Conservation (phyloP, 108 stramenopile species). For the Discostella stelligeroides region DNA sequence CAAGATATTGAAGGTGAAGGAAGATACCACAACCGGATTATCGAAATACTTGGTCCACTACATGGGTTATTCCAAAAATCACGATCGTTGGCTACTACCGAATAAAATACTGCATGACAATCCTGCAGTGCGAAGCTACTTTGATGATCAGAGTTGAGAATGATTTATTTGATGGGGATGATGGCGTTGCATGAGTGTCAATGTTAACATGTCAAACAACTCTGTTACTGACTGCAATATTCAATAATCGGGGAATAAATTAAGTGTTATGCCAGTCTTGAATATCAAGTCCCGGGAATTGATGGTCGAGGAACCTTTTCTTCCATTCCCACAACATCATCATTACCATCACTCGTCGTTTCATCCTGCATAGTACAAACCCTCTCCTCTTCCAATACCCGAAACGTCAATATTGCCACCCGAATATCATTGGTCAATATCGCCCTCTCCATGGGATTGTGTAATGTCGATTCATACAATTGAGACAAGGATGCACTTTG, state of each 20-base stretch:
- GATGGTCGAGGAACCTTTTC: constrained; percentile 27
- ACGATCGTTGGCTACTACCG: constrained; percentile 17
- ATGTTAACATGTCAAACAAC: too few relatives aligned
- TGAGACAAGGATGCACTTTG: constrained; percentile 8
- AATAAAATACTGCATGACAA: background rate
- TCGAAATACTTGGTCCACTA: constrained; percentile 30
- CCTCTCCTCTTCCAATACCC: constrained; percentile 61
- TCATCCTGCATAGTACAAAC: constrained; percentile 23
- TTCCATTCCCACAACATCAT: constrained; percentile 17
- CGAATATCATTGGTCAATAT: constrained; percentile 69
- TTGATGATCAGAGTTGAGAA: too few relatives aligned
- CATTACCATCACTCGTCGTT: background rate
- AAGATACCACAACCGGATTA: background rate
- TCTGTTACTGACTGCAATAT: too few relatives aligned
- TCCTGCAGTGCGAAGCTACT: background rate
- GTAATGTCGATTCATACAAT: constrained; percentile 20
- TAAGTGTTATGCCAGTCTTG: background rate
- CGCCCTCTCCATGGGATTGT: constrained; percentile 62
- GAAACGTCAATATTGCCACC: constrained; percentile 63
- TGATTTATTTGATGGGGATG: too few relatives aligned
- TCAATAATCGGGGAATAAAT: background rate
- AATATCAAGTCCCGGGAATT: constrained; percentile 34
- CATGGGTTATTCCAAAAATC: constrained; percentile 5
- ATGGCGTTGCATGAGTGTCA: too few relatives aligned
- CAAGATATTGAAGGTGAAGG: constrained; percentile 14